A percentile compares a stretch with the other conserved stretches of the same genome.
phyloP scores from a whole-genome alignment of 1,284 basidiomycete species.

The Anthracocystis panici-leucophaei region DNA sequence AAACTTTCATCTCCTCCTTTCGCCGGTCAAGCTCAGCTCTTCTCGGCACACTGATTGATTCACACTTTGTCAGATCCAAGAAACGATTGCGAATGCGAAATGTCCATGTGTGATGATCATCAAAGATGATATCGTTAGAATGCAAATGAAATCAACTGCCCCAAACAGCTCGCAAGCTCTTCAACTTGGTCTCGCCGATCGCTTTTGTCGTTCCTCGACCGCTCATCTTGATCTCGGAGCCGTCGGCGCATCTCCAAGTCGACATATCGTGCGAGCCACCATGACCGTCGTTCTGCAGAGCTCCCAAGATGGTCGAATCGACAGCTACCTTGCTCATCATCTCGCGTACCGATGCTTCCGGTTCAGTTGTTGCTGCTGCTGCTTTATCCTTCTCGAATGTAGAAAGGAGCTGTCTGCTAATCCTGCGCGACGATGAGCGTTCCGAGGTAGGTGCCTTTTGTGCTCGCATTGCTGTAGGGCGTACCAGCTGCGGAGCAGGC shows the following conservation, averaged over 20 bases:
- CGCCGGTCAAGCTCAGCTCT: too few species aligned
- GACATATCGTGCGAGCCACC: conserved; percentile 17
- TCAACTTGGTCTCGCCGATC: conserved; percentile 53
- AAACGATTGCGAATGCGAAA: background rate
- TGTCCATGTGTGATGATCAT: background rate
- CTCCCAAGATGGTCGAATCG: conserved; percentile 41
- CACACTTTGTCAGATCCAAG: too few species aligned
- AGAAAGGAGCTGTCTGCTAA: conserved; percentile 43
- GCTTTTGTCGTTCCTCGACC: conserved; percentile 62
- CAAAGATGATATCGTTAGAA: background rate
- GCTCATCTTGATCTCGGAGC: conserved; percentile 45
- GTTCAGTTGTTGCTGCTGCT: background rate
- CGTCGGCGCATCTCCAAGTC: conserved; percentile 31
- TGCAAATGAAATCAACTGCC: conserved; percentile 28
- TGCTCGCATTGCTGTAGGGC: conserved; percentile 39
- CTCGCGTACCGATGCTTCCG: conserved; percentile 21
- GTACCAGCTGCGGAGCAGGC: conserved; percentile 31
- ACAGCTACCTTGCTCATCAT: conserved; percentile 48
- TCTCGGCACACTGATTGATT: too few species aligned
- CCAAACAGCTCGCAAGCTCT: conserved; percentile 57
- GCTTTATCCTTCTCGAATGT: conserved; percentile 36
- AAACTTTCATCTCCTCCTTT: too few species aligned
- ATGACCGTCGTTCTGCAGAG: conserved; percentile 21
- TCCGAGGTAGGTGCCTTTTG: conserved; percentile 16
- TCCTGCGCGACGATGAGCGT: conserved; percentile 20